Conservation (phyloP, 495 filamentous ascomycete species). For the Penicillium antarcticum region DNA sequence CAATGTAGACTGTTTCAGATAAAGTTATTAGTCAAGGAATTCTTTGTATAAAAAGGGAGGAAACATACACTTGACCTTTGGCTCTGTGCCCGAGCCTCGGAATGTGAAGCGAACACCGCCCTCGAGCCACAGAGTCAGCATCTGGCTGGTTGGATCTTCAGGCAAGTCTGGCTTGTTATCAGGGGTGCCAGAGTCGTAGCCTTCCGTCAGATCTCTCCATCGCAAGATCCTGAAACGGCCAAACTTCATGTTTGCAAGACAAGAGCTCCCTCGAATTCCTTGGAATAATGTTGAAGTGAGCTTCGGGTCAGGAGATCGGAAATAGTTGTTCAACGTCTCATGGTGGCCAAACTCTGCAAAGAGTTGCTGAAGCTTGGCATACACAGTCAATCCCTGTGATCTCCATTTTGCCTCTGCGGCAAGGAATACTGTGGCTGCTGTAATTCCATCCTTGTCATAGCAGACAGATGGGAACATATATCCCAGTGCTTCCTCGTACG, state of each 20-base stretch:
- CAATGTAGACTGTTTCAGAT: constrained; percentile 49
- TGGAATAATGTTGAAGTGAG: constrained; percentile 53
- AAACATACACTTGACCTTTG: constrained; percentile 59
- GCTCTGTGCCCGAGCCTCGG: constrained; percentile 68
- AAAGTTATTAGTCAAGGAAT: background rate
- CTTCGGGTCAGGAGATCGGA: constrained; percentile 55
- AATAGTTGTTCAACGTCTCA: constrained; percentile 65
- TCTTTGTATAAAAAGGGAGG: background rate
- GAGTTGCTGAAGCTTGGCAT: constrained; percentile 55
- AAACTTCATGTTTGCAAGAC: constrained; percentile 39
- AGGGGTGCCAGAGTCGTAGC: constrained; percentile 56
- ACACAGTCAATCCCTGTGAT: constrained; percentile 53
- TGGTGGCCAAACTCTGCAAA: constrained; percentile 63
- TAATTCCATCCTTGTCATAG: constrained; percentile 69
- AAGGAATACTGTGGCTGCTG: constrained; percentile 63
- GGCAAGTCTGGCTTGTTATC: constrained; percentile 58
- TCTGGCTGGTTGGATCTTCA: constrained; percentile 56
- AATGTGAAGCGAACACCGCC: constrained; percentile 61
- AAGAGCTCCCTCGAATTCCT: constrained; percentile 48
- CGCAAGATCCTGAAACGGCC: constrained; percentile 50
- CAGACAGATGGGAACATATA: constrained; percentile 69
- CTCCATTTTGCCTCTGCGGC: constrained; percentile 53
- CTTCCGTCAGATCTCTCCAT: constrained; percentile 68
- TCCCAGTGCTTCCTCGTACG: constrained; percentile 71
- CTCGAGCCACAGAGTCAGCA: constrained; percentile 68